These are phyloP conservation scores for Saturnispora serradocipensis DNA, from an alignment of 805 yeast species.

Conservation along the genomic window DNA sequence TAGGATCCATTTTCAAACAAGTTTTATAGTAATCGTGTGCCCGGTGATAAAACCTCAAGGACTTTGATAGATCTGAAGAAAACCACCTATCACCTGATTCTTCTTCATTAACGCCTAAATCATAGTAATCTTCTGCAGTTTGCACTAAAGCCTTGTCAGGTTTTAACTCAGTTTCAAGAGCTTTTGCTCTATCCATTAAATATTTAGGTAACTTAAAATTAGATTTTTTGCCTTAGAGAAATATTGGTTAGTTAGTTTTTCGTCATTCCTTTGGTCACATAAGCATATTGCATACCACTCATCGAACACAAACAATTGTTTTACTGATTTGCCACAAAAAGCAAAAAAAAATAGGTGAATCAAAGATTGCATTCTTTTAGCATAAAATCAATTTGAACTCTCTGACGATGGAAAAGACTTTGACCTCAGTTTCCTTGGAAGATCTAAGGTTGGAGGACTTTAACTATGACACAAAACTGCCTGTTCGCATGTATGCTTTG, in stretches of 20 bases:
- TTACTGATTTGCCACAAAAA: not conserved
- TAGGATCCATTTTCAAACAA: conserved; percentile 26
- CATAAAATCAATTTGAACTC: not conserved
- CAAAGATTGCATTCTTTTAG: not conserved
- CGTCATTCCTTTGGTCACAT: not conserved
- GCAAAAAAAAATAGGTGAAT: not conserved
- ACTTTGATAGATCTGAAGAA: conserved; percentile 54
- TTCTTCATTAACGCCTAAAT: conserved; percentile 50
- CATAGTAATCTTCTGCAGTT: conserved; percentile 46
- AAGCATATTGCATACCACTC: not conserved
- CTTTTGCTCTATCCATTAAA: conserved; percentile 9
- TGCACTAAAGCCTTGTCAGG: conserved; percentile 21
- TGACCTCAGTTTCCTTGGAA: not conserved
- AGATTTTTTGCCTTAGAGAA: conserved; percentile 4
- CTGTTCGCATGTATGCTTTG: conserved; percentile 2
- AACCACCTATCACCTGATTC: conserved; percentile 75
- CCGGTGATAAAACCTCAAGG: conserved; percentile 53
- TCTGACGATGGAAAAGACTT: conserved; percentile 3
- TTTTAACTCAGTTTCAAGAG: not conserved
- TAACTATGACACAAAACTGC: not conserved
- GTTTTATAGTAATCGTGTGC: conserved; percentile 38
- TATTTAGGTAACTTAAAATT: conserved; percentile 12
- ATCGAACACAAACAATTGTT: not conserved
- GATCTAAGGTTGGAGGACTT: not conserved
- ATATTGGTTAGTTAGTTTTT: not conserved